phyloP scores from a whole-genome alignment of 2,329 filamentous ascomycete genomes.

The Colletotrichum chrysophilum region DNA sequence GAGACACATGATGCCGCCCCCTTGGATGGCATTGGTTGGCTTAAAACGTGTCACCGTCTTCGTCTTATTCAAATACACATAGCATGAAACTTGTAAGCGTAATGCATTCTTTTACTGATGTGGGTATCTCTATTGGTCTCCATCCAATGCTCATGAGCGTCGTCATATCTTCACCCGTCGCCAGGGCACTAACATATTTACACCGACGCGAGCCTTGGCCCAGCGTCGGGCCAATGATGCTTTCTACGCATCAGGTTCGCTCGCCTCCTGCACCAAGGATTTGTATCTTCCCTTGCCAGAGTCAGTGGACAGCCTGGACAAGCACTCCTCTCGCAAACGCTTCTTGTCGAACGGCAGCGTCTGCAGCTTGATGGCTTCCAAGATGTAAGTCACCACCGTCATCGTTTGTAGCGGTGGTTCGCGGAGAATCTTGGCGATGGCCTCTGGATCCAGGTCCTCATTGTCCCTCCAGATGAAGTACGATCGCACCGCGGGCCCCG shows the following conservation, averaged over 20 bases:
- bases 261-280: constrained; percentile 28
- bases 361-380: constrained; percentile 58
- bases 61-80: accelerated
- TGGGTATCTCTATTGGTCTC: constrained; percentile 11
- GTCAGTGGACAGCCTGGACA: constrained; percentile 35
- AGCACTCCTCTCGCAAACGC: constrained; percentile 50
- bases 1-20: background rate
- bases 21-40: accelerated
- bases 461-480: constrained; percentile 70
- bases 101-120: background rate
- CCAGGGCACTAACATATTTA: background rate
- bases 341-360: constrained; percentile 52
- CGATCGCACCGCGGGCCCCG: constrained; percentile 49
- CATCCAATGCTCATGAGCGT: background rate
- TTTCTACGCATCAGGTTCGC: background rate
- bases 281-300: constrained; percentile 28
- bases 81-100: accelerated
- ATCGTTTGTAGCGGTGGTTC: constrained; percentile 61
- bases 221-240: background rate
- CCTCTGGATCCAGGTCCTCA: constrained; percentile 48
- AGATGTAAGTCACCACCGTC: constrained; percentile 65
- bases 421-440: constrained; percentile 61
- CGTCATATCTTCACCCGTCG: background rate
- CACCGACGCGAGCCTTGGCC: background rate
- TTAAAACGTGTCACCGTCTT: background rate